Evolutionary conservation across 306 rosid species (phyloP).

Genomic region (Dalbergia cochinchinensis): DNA sequence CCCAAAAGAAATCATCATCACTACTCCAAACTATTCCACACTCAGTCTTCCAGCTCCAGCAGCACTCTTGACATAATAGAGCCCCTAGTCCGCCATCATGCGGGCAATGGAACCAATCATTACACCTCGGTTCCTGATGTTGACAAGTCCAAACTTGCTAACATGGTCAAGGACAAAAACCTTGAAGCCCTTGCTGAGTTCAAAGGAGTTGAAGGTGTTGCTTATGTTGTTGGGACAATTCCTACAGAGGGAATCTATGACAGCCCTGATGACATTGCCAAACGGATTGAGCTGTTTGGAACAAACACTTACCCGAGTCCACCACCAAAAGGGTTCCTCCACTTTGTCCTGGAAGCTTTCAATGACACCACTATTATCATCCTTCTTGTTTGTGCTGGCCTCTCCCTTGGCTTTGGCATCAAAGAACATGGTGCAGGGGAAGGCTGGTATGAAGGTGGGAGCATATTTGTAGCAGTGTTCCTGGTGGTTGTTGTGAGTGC

Average conservation of each 20-base stretch:
- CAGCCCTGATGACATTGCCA: conserved; percentile 45
- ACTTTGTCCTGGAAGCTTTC: conserved; percentile 74
- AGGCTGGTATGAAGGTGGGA: conserved; percentile 96
- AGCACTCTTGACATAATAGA: conserved; percentile 47
- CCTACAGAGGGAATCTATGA: conserved; percentile 61
- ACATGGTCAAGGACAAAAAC: conserved; percentile 65
- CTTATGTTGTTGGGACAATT: conserved; percentile 51
- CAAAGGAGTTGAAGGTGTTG: conserved; percentile 63
- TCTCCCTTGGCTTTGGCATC: conserved; percentile 86
- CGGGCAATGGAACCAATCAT: conserved; percentile 10
- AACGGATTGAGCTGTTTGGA: conserved; percentile 56
- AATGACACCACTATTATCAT: conserved; percentile 81
- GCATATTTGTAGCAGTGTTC: conserved; percentile 75
- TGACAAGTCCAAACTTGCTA: conserved; percentile 49
- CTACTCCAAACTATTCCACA: conserved; percentile 39
- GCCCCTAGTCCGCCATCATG: conserved; percentile 33
- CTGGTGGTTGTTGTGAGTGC: conserved; percentile 79
- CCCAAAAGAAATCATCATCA: conserved; percentile 44
- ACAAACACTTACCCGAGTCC: conserved; percentile 75
- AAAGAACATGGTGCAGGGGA: conserved; percentile 71
- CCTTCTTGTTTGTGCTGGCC: conserved; percentile 77
- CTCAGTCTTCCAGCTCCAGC: conserved; percentile 28
- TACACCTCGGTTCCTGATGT: conserved; percentile 3
- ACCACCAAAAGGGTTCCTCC: conserved; percentile 68
- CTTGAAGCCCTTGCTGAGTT: conserved; percentile 30